Base-by-base conservation (phyloP, 177 flowering plant genomes). In the Vitis hybrid region DNA sequence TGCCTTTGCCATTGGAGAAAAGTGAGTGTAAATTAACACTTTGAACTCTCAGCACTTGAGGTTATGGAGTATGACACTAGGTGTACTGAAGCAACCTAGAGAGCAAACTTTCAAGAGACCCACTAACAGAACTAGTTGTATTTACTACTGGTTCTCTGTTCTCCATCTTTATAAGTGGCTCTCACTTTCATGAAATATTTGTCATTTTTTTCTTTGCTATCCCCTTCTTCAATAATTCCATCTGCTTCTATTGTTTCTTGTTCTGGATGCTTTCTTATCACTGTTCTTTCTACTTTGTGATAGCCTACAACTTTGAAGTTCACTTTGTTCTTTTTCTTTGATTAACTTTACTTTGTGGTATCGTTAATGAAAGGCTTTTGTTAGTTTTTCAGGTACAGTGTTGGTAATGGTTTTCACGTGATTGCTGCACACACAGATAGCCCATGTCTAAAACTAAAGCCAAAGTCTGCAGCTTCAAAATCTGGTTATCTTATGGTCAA, bases 381-480 rank as follows among this genome's bases (percentile, higher is more conserved):
- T 64, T 70, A 49, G 60, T 64, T 73, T 79, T 86, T 75, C 88
- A 92, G 98, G 87, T 92, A 91, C 69, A 67, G 18, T 52, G 77
- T 74, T 68, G 97, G 93, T 48, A 87, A 79, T 82, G 98, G 97
- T 59, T 92, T 92, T 78, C 91, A 92, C 71, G 90, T 84, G 45
- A 87, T 94, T 81, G 97, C 97, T 76, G 97, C 97, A 13, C 98
- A 94, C 75, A 92, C 97, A 33, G 99, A 94, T 70, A 92, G 97
- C 70, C 98, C 98, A 14, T 94, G 98, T 75, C 80, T 90, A 20
- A 91, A 92, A 82, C 77, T 94, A 64, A 92, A 94, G 73, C 99
- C 99, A 45, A 90, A 84, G 63, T 90, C 96, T 64, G 90, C 95
- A 66, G 90, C 92, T 31, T 72, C 86, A 56, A 93, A 93, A 69